phyloP scores from a whole-genome alignment of 495 filamentous ascomycete species.

The Podospora didyma region DNA sequence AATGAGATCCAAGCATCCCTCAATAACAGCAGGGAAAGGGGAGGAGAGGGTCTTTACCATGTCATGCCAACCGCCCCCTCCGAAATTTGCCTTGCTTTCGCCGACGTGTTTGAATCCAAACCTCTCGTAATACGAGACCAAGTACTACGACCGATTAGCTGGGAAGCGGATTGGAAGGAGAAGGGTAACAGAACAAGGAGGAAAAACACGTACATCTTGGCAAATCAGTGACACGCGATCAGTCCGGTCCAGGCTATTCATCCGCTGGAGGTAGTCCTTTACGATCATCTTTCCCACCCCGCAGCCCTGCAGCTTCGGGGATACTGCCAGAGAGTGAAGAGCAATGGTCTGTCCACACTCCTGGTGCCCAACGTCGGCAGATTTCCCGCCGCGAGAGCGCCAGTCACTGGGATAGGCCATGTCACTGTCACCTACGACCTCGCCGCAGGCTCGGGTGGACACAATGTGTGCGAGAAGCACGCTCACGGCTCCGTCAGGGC shows the following conservation, averaged over 20 bases:
- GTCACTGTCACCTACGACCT: slow-evolving; percentile 64
- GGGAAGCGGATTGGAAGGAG: slow-evolving; percentile 2
- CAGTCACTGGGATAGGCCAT: slow-evolving; percentile 73
- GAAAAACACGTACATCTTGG: slow-evolving; percentile 54
- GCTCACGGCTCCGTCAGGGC: slow-evolving; percentile 45
- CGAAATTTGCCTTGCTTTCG: slow-evolving; percentile 58
- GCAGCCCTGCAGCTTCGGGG: slow-evolving; percentile 68
- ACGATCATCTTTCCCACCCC: slow-evolving; percentile 74
- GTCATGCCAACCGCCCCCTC: slow-evolving; percentile 78
- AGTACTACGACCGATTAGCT: slow-evolving; percentile 31
- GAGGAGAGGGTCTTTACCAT: slow-evolving; percentile 43
- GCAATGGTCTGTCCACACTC: slow-evolving; percentile 70
- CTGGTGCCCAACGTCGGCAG: slow-evolving; percentile 52
- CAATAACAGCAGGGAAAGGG: not conserved
- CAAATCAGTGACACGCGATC: slow-evolving; percentile 74
- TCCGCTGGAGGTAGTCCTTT: slow-evolving; percentile 68
- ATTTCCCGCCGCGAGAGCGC: slow-evolving; percentile 34
- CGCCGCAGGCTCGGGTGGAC: slow-evolving; percentile 60
- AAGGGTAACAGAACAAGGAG: not conserved
- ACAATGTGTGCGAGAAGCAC: slow-evolving; percentile 81
- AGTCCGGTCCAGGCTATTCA: slow-evolving; percentile 56
- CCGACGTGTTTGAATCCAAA: slow-evolving; percentile 72
- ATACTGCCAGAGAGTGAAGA: slow-evolving; percentile 77
- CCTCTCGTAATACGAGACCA: slow-evolving; percentile 70
- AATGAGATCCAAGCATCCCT: not conserved